phyloP scores from a whole-genome alignment of 352 stramenopile genomes.

The Saprolegnia parasitica region DNA sequence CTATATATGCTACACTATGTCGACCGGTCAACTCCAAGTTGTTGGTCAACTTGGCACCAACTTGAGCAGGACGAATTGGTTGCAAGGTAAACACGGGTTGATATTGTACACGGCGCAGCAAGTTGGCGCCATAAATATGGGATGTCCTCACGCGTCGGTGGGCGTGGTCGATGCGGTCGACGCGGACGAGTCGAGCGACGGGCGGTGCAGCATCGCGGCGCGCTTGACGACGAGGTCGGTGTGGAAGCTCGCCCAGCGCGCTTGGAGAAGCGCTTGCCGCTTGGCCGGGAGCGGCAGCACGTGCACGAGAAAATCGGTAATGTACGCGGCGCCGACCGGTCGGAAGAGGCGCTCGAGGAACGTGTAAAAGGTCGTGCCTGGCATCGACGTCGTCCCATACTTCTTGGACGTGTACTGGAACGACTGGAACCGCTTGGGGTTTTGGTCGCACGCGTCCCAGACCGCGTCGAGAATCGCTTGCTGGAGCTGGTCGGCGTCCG shows the following conservation, averaged over 20 bases:
- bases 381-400: constrained; percentile 50
- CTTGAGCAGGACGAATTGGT: too few species aligned
- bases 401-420: constrained; percentile 75
- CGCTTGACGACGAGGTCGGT: constrained; percentile 49
- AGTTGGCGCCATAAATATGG: constrained; percentile 11
- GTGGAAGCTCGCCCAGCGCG: constrained; percentile 65
- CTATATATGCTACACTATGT: too few species aligned
- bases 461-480: constrained; percentile 70
- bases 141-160: not conserved
- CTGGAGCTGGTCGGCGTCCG: constrained; percentile 64
- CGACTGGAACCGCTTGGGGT: constrained; percentile 74
- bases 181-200: constrained; percentile 9
- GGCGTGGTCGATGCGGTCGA: constrained; percentile 11
- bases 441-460: constrained; percentile 81
- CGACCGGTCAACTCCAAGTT: too few species aligned
- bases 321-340: constrained; percentile 58
- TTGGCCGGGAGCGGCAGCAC: constrained; percentile 65
- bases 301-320: constrained; percentile 78
- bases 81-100: too few species aligned
- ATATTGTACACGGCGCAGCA: not conserved
- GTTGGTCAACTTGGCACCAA: too few species aligned
- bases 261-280: constrained; percentile 53
- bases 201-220: constrained; percentile 20
- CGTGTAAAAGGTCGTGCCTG: constrained; percentile 58
- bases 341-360: constrained; percentile 81